Base-by-base conservation (phyloP, 192 early-diverging fungal species). In the Backusella australiensis region DNA sequence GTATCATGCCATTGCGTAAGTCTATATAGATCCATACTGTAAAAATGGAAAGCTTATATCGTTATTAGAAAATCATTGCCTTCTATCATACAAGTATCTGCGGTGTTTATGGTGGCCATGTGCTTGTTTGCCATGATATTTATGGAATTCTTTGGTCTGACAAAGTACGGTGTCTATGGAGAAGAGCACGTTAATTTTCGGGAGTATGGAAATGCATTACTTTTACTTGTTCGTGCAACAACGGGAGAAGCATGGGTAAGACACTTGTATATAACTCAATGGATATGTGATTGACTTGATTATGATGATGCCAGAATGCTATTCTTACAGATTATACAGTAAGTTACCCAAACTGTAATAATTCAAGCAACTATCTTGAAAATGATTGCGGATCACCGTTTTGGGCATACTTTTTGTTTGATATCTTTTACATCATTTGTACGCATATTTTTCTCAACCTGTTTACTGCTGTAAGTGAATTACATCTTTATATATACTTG, bases 361-460 rank as follows among this genome's bases (percentile, higher is more conserved):
- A 67, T 3, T 76, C 81, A 5, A 29, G 8, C 9, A 69, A 85
- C 72, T 87, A 85, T 29, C 75, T 88, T n/a, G 71, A 82, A 14
- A 81, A 81, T 5, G 89, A 90, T 67, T 90, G 89, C 78, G 89
- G 89, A 63, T 86, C 80, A 11, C 71, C 82, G 14, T 52, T 66
- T 0, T 88, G 86, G 89, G 80, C 87, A 1, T 88, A 86, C 34
- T 75, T 88, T n/a, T 72, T 90, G 32, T 90, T 90, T 66, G 82
- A 87, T 35, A 67, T 79, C 0, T 90, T 86, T 75, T 86, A 88
- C 71, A 86, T 90, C 41, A 78, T 87, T 19, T 90, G 85, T 34
- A 90, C 86, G 69, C 86, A 90, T 59, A 90, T 90, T 29, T 88
- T 90, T 49, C 75, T 85, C 1, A 88, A 88, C 78, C 77, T 90